Conservation (phyloP, 441 rosid genomes). For the Eutrema salsugineum region DNA sequence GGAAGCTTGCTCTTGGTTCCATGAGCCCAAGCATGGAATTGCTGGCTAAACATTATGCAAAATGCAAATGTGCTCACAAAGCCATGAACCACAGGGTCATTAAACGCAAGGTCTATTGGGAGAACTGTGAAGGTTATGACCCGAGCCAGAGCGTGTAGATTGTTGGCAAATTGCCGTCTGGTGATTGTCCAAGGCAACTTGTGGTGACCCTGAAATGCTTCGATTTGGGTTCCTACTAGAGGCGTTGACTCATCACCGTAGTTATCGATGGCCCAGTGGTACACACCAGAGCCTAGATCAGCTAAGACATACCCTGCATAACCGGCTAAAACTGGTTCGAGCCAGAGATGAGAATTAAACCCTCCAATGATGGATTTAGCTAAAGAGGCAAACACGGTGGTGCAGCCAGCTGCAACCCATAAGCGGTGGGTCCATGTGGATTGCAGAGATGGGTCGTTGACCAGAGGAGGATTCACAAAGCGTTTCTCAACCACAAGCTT, state of each 20-base stretch:
- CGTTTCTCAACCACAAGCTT: conserved; percentile 26
- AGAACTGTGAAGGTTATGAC: conserved; percentile 49
- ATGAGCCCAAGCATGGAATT: conserved; percentile 93
- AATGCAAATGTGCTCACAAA: conserved; percentile 56
- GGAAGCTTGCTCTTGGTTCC: conserved; percentile 87
- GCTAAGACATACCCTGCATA: conserved; percentile 65
- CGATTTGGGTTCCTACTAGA: conserved; percentile 67
- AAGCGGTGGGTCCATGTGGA: conserved; percentile 79
- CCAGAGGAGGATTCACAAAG: conserved; percentile 28
- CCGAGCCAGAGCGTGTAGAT: conserved; percentile 63
- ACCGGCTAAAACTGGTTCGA: conserved; percentile 66
- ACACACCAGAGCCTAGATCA: conserved; percentile 81
- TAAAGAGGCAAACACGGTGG: conserved; percentile 51
- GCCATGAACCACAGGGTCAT: conserved; percentile 45
- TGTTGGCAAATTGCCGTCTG: conserved; percentile 85
- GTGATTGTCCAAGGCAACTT: conserved; percentile 90
- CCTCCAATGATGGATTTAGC: conserved; percentile 53
- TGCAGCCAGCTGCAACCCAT: conserved; percentile 77
- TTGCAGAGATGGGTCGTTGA: conserved; percentile 48
- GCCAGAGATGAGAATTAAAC: conserved; percentile 43
- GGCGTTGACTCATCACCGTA: conserved; percentile 76
- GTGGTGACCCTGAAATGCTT: conserved; percentile 91
- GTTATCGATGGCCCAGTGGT: conserved; percentile 93
- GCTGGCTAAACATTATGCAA: conserved; percentile 95
- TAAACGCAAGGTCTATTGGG: conserved; percentile 48